phyloP scores from a whole-genome alignment of 192 early-diverging fungal species.

The Backusella tarrabulga region DNA sequence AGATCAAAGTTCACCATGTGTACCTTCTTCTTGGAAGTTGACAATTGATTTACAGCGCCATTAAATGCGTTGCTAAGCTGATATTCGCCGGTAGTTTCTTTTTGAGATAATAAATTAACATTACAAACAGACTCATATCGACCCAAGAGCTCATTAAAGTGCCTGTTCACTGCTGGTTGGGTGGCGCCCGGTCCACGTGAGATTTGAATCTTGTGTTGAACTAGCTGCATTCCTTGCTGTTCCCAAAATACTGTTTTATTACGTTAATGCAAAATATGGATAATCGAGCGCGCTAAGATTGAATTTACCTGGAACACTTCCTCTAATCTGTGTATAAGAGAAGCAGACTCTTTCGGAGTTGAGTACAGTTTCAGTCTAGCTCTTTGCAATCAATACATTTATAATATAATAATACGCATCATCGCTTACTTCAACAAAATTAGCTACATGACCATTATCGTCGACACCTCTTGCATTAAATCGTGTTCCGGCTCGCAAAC shows the following conservation, averaged over 20 bases:
- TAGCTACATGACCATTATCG: conserved; percentile 96
- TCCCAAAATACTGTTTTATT: conserved; percentile 88
- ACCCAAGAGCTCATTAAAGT: conserved; percentile 69
- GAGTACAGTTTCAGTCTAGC: conserved; percentile 81
- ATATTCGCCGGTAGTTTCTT: conserved; percentile 65
- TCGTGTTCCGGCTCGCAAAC: conserved; percentile 82
- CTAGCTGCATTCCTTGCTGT: conserved; percentile 84
- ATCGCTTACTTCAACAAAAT: conserved; percentile 84
- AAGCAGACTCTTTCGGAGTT: conserved; percentile 54
- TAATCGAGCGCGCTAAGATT: background rate
- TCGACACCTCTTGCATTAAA: conserved; percentile 95
- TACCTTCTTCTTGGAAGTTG: conserved; percentile 44
- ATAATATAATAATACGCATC: background rate
- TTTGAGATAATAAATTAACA: conserved; percentile 75
- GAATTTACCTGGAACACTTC: conserved; percentile 70
- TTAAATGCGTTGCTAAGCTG: conserved; percentile 70
- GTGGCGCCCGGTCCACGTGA: conserved; percentile 80
- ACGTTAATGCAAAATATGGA: background rate
- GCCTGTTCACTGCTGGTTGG: conserved; percentile 74
- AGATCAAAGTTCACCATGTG: conserved; percentile 82
- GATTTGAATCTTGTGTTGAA: conserved; percentile 83
- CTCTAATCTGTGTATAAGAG: conserved; percentile 83
- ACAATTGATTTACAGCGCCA: conserved; percentile 45
- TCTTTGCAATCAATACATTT: background rate
- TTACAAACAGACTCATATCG: conserved; percentile 77